These are phyloP conservation scores for Alternaria sp. DNA, from an alignment of 2,329 filamentous ascomycete genomes.

Conservation along the genomic window DNA sequence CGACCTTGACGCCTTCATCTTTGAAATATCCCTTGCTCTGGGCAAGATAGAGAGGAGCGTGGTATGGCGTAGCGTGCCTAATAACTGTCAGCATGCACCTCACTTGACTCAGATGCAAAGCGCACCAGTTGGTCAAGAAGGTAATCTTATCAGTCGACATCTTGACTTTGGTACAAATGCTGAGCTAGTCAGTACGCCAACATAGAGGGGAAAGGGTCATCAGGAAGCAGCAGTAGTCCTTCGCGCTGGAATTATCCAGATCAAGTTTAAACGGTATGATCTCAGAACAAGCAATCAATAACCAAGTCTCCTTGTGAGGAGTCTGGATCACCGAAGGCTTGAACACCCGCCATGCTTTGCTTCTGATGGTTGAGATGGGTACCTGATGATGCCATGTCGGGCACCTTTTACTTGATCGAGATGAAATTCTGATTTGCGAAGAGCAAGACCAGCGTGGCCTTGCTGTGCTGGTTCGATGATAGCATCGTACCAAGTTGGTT, in stretches of 20 bases:
- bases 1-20: constrained; percentile 79
- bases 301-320: neutral
- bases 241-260: constrained; percentile 87
- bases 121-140: constrained; percentile 83
- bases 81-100: constrained; percentile 11
- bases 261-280: constrained; percentile 79
- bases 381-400: constrained; percentile 22
- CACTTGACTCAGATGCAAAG: constrained; percentile 7
- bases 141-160: constrained; percentile 88
- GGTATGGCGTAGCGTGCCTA: constrained; percentile 84
- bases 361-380: constrained; percentile 30
- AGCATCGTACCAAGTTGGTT: constrained; percentile 22
- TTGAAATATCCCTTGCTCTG: constrained; percentile 79
- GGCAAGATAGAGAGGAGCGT: constrained; percentile 78
- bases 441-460: constrained; percentile 1
- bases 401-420: constrained; percentile 23
- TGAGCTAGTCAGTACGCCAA: constrained; percentile 35
- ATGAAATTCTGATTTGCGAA: constrained; percentile 6
- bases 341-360: constrained; percentile 34
- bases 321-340: neutral
- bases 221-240: constrained; percentile 77
- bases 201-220: constrained; percentile 43
- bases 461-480: constrained; percentile 19
- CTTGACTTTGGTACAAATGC: constrained; percentile 59
- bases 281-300: constrained; percentile 25